Evolutionary conservation across 139 green algal species (phyloP).

Genomic region (Coelastrella sp.): DNA sequence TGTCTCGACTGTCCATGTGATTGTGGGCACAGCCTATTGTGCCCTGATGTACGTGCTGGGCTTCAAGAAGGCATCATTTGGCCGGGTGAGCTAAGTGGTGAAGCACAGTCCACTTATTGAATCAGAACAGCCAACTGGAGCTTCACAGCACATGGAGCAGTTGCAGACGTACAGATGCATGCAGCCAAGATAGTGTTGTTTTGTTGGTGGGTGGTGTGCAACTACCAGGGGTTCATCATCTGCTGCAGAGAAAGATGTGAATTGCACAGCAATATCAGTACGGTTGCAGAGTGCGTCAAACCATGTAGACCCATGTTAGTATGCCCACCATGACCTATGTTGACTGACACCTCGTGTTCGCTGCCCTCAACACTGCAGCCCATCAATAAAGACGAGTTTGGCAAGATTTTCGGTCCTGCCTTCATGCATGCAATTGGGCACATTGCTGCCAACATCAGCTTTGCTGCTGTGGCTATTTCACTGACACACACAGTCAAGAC

Average conservation of each 20-base stretch:
- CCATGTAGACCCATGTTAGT: too few relatives aligned
- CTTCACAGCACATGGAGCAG: too few relatives aligned
- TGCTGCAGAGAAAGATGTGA: too few relatives aligned
- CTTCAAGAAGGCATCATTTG: constrained; percentile 92
- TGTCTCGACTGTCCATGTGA: constrained; percentile 92
- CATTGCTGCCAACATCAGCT: constrained; percentile 97
- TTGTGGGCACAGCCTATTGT: constrained; percentile 92
- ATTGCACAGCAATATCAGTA: too few relatives aligned
- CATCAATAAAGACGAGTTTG: constrained; percentile 90
- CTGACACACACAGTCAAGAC: constrained; percentile 99
- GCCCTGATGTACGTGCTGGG: constrained; percentile 81
- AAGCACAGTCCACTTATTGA: not conserved
- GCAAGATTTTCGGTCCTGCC: constrained; percentile 86
- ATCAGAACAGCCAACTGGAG: too few relatives aligned
- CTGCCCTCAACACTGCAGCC: constrained; percentile 53
- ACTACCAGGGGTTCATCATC: too few relatives aligned
- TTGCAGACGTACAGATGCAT: too few relatives aligned
- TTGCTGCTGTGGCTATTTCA: constrained; percentile 97
- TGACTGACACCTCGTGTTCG: not conserved
- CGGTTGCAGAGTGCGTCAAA: too few relatives aligned
- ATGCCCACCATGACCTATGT: not conserved
- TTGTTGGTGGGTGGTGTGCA: too few relatives aligned
- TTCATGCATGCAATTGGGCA: constrained; percentile 98
- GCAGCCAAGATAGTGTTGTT: too few relatives aligned
- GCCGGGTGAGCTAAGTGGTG: constrained; percentile 65